These are phyloP conservation scores for Penicillium sclerotigenum DNA, from an alignment of 2,329 filamentous ascomycete genomes.

Conservation along the genomic window DNA sequence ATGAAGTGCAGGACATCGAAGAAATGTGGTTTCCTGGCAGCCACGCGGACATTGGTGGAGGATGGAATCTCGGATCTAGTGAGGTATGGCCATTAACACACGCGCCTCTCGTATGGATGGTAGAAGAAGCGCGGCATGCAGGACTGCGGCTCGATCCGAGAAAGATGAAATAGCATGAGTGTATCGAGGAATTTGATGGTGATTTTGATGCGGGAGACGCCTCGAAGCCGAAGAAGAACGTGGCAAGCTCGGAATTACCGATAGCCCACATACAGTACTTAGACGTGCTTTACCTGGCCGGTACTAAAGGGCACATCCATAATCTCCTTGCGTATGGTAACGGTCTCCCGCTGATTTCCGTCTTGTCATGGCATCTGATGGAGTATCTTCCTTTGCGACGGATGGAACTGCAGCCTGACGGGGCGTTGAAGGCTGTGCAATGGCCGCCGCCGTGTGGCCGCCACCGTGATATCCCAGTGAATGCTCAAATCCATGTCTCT, in stretches of 20 bases:
- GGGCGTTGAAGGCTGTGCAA: slow-evolving; percentile 64
- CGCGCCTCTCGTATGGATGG: slow-evolving; percentile 66
- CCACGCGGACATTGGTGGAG: slow-evolving; percentile 73
- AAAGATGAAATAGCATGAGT: slow-evolving; percentile 22
- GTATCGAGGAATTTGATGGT: slow-evolving; percentile 11
- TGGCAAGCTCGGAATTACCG: neutral
- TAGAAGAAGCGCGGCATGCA: slow-evolving; percentile 58
- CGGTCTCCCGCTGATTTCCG: slow-evolving; percentile 52
- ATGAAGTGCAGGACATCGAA: slow-evolving; percentile 59
- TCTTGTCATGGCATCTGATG: slow-evolving; percentile 68
- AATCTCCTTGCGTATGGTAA: slow-evolving; percentile 63
- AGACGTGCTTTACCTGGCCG: neutral
- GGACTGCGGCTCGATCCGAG: slow-evolving; percentile 63
- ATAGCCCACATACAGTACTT: neutral
- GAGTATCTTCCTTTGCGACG: slow-evolving; percentile 72
- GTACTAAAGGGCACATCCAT: slow-evolving; percentile 51
- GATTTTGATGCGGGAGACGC: slow-evolving; percentile 31
- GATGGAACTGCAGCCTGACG: slow-evolving; percentile 62
- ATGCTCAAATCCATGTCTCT: slow-evolving; percentile 65
- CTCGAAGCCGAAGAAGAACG: slow-evolving; percentile 16
- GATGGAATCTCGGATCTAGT: slow-evolving; percentile 56
- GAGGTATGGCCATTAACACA: slow-evolving; percentile 60
- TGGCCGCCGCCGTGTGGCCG: slow-evolving; percentile 73
- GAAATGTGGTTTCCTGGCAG: slow-evolving; percentile 71
- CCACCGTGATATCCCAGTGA: slow-evolving; percentile 65